Base-by-base conservation (phyloP, 495 filamentous ascomycete species). In the Penicillium coffeae region DNA sequence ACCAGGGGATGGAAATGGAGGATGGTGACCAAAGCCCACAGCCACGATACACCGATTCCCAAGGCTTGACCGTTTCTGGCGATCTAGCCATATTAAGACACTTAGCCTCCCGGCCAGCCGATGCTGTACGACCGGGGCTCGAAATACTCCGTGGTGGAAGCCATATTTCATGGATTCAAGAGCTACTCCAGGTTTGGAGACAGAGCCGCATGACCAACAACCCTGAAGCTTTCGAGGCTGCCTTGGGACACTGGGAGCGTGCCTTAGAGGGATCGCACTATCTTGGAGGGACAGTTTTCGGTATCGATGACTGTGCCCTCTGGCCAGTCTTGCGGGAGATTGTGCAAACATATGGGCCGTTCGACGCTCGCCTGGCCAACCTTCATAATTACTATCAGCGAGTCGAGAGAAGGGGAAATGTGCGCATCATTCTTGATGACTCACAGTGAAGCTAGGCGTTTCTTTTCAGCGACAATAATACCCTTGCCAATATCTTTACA, bases 241-340 rank as follows among this genome's bases (percentile, higher is more conserved):
- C 36, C 5, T 32, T 84, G 12, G 50, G 60, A 0, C 42, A 62
- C 1, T 87, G 82, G 78, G 80, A 85, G 38, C 45, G 42, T 9
- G 63, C 65, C 42, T 63, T 79, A 2, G 52, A 60, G 3, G 71
- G 72, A 16, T 65, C 63, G 40, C 60, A 68, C 21, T 88, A 83
- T 51, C 77, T 87, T 4, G 77, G 78, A 13, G 85, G 83, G 0
- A 47, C 63, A 0, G 51, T 51, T 1, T 73, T 85, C 13, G 75
- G 76, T 2, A 71, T 88, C 13, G 85, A 82, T 8, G 88, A 92
- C 60, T 89, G 80, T 56, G 79, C 81, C 0, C 68, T 88, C 8
- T 90, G 84, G 84, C 87, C 88, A 0, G 74, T 88, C 8, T 64
- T 92, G 34, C 63, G 83, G 41, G 76, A 83, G 21, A 75, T 88